Percentiles rank a stretch among this genome's conserved stretches.
Conservation (phyloP, 345 rosid species). For the Combretum micranthum region DNA sequence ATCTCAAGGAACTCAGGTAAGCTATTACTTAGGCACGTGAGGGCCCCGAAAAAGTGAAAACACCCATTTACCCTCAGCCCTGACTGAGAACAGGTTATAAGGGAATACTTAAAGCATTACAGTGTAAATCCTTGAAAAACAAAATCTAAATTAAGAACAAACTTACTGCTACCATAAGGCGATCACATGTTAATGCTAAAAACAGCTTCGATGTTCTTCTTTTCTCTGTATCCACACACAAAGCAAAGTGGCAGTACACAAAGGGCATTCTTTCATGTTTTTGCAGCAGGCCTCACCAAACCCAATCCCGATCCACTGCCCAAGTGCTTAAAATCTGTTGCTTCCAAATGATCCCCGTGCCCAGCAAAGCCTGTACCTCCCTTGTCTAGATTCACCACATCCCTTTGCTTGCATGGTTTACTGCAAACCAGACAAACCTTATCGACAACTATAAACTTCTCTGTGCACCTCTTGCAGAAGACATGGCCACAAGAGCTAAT, state of each 20-base stretch:
- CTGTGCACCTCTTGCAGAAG: conserved; percentile 92
- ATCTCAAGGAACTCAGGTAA: too few species aligned
- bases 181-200: not conserved
- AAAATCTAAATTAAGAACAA: too few species aligned
- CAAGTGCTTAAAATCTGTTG: conserved; percentile 86
- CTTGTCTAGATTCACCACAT: conserved; percentile 66
- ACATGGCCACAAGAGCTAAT: conserved; percentile 92
- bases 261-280: conserved; percentile 26
- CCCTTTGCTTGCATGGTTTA: conserved; percentile 64
- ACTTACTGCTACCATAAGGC: too few species aligned
- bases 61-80: too few species aligned
- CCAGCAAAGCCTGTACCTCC: conserved; percentile 94
- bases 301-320: conserved; percentile 96
- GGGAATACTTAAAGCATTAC: too few species aligned
- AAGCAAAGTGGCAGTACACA: too few species aligned
- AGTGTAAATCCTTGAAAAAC: too few species aligned
- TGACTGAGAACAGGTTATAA: too few species aligned
- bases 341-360: conserved; percentile 76
- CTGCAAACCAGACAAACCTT: conserved; percentile 82
- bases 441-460: conserved; percentile 59
- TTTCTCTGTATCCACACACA: not conserved
- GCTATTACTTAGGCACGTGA: too few species aligned
- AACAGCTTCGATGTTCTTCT: not conserved
- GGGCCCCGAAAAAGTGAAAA: too few species aligned
- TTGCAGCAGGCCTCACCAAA: conserved; percentile 66